Base-by-base conservation (phyloP, 2,329 filamentous ascomycete genomes). In the Phialophora verrucosa region DNA sequence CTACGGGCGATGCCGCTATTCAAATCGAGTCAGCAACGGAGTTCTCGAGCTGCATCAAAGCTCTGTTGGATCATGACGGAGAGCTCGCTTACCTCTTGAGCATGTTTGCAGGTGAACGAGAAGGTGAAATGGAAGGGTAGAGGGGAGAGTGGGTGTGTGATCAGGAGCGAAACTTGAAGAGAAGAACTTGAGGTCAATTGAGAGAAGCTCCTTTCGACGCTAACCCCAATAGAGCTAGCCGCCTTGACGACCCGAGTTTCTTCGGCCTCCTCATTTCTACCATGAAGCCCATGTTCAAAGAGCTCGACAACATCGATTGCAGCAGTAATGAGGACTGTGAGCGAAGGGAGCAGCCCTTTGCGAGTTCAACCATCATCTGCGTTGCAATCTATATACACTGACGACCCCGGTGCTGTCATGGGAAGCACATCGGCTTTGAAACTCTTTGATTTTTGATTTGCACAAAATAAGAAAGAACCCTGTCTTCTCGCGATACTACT, bases 1-100 rank as follows among this genome's bases (percentile, higher is more conserved):
- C 84, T 84, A 82, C 87, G 84, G 82, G 87, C 84, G 81, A 90
- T 81, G 82, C 86, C 87, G 85, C 87, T 90, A 76, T 70, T 68
- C 61, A 60, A 64, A 60, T 38, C 20, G 49, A 7, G 63, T 71
- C 50, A 75, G 69, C 69, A 71, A 73, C 69, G 71, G 72, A 75
- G 78, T 77, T n/a, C 77, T 77, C 78, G 76, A 79, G 77, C 73
- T 69, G 14, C 67, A 62, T 63, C 68, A 71, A 62, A 63, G 70
- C 62, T 63, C 44, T 55, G 54, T 12, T 11, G 35, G 62, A 61
- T n/a, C 44, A 51, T 11, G 23, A 29, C 56, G 25, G 44, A 74
- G 73, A 62, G 60, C 54, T 64, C 63, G 75, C 82, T 76, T 80
- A 87, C 85, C 84, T 87, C 83, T 86, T 87, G 80, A 87, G 83